Evolutionary conservation across 257 asterid genomes (phyloP), one percentile per base, ranked within the genome.

Genomic region (Capsicum baccatum): DNA sequence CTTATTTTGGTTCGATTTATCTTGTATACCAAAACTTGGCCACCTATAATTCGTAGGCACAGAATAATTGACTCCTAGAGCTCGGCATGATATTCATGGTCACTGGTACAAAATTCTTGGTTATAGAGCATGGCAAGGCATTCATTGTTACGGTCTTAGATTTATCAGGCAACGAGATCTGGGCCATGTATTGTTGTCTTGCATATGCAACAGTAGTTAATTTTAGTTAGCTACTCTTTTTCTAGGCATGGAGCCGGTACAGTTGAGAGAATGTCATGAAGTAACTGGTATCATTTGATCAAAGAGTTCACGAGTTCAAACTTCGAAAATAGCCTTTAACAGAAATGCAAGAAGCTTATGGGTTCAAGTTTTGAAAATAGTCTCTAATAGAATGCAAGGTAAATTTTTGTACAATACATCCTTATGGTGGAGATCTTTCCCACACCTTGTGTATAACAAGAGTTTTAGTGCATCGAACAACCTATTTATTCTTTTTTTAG

Each of bases 141-240:
- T 76, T 76, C 79, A 80, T 73, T 44, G 83, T 69, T 64, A 10
- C 26, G 81, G 88, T 88, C 84, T 81, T 56, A 82, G 82, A 85
- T 83, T 83, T 88, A 83, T 80, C 62, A 83, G 88, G 88, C 90
- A 73, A 83, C 35, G 80, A 83, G 66, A 48, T 21, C 19, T 10
- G 73, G 66, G 80, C 57, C 85, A 80, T 64, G 82, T 59, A 67
- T 17, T 70, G 84, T 74, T 62, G 66, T 73, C 35, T 73, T 52
- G 73, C 79, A 60, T 82, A 48, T 71, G 50, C 67, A 54, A 64
- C 83, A 62, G 47, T 13, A 16, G 44, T 70, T 76, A 3, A 21
- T 21, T 19, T 74, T 48, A 12, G 60, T 12, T 48, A 74, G 80
- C 15, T 42, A 73, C 10, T 66, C 42, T 73, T 19, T 6, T 3